Evolutionary conservation across 2,329 filamentous ascomycete genomes (phyloP).

Genomic region (Thielaviopsis cerberus): DNA sequence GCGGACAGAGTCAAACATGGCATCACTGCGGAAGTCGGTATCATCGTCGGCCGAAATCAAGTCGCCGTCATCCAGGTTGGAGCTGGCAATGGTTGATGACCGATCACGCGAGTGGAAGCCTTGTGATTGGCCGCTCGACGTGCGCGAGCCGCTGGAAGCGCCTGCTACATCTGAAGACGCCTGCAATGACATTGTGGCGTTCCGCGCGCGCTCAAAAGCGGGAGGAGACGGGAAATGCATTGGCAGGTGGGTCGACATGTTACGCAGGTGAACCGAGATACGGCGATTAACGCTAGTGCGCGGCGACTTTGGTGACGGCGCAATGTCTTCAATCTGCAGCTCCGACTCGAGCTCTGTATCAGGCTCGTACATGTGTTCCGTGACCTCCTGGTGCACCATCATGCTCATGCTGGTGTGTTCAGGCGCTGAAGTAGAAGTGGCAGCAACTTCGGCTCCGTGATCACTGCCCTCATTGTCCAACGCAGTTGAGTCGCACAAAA

Average conservation of each 20-base stretch:
- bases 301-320: neutral
- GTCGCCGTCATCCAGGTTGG: slow-evolving; percentile 47
- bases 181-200: slow-evolving; percentile 20
- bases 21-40: slow-evolving; percentile 61
- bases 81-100: slow-evolving; percentile 46
- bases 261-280: slow-evolving; percentile 1
- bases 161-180: slow-evolving; percentile 23
- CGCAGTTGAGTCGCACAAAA: slow-evolving; percentile 7
- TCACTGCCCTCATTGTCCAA: neutral
- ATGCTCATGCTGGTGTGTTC: neutral
- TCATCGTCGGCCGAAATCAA: slow-evolving; percentile 56
- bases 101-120: slow-evolving; percentile 17
- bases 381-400: neutral
- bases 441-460: neutral
- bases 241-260: slow-evolving; percentile 13
- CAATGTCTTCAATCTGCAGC: neutral
- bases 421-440: neutral
- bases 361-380: neutral
- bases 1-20: slow-evolving; percentile 56
- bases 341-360: neutral
- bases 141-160: slow-evolving; percentile 17
- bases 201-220: slow-evolving; percentile 6
- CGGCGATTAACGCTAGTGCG: neutral
- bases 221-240: slow-evolving; percentile 14
- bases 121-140: slow-evolving; percentile 7